Evolutionary conservation across 306 rosid species (phyloP).

Genomic region (Cyamopsis tetragonoloba): DNA sequence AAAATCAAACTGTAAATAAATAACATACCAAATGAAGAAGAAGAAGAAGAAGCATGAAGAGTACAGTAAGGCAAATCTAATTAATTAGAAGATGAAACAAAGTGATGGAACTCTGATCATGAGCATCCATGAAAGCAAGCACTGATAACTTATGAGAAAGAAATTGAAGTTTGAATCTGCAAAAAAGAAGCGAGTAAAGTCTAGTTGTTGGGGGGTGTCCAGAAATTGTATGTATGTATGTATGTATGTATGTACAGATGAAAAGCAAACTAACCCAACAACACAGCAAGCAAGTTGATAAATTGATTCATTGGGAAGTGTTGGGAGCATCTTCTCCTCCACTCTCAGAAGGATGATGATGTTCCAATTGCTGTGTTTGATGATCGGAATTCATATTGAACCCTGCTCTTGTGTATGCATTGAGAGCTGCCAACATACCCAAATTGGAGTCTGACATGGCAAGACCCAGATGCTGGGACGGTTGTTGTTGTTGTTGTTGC

Average conservation of each 20-base stretch:
- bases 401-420: slow-evolving; percentile 67
- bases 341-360: slow-evolving; percentile 51
- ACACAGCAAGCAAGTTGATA: too few relatives aligned
- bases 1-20: slow-evolving; percentile 43
- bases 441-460: slow-evolving; percentile 77
- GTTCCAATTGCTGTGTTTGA: slow-evolving; percentile 44
- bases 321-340: slow-evolving; percentile 73
- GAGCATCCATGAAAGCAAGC: slow-evolving; percentile 34
- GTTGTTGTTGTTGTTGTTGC: too few relatives aligned
- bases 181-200: slow-evolving; percentile 36
- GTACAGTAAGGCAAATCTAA: slow-evolving; percentile 17
- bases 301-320: slow-evolving; percentile 48
- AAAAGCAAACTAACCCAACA: slow-evolving; percentile 44
- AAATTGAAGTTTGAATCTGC: slow-evolving; percentile 39
- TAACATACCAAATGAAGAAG: slow-evolving; percentile 23
- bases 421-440: slow-evolving; percentile 83
- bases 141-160: slow-evolving; percentile 32
- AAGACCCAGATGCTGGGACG: slow-evolving; percentile 66
- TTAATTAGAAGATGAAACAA: too few relatives aligned
- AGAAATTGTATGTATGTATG: slow-evolving; percentile 5
- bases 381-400: slow-evolving; percentile 62
- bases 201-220: slow-evolving; percentile 24
- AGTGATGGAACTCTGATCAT: too few relatives aligned
- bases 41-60: neutral
- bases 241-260: too few relatives aligned